phyloP scores from a whole-genome alignment of 106 monocot species.

The Platanthera guangdongensis region DNA sequence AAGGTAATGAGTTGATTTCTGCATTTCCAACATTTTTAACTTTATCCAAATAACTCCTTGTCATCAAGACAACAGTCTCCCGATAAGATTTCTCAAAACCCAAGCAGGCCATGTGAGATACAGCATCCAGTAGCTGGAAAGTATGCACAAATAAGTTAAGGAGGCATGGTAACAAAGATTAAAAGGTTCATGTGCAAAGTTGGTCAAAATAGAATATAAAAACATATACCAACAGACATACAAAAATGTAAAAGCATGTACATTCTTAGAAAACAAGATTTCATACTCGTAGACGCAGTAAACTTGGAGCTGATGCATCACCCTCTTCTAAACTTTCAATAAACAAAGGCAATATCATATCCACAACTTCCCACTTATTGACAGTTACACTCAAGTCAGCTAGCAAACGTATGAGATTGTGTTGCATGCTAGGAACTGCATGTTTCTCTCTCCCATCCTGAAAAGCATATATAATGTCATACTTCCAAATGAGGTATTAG shows the following conservation, averaged over 20 bases:
- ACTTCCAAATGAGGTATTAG: background rate
- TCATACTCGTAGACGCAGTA: constrained; percentile 86
- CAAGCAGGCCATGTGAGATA: constrained; percentile 82
- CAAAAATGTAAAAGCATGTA: constrained; percentile 15
- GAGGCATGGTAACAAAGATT: background rate
- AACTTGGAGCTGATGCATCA: constrained; percentile 77
- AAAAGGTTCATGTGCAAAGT: background rate
- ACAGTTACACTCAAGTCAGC: constrained; percentile 77
- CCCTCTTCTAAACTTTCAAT: constrained; percentile 98
- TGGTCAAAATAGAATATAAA: constrained; percentile 2
- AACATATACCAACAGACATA: background rate
- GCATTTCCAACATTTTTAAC: constrained; percentile 61
- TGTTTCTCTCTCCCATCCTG: constrained; percentile 87
- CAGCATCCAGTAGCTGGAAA: constrained; percentile 90
- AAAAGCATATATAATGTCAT: constrained; percentile 14
- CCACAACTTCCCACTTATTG: constrained; percentile 92
- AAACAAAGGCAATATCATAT: constrained; percentile 97
- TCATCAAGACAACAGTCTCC: constrained; percentile 94
- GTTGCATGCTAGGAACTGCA: constrained; percentile 46
- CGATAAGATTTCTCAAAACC: constrained; percentile 99
- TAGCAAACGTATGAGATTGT: constrained; percentile 79
- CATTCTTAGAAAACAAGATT: constrained; percentile 37
- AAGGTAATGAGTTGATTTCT: constrained; percentile 44
- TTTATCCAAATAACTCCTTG: constrained; percentile 94
- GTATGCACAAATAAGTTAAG: constrained; percentile 14